Evolutionary conservation across 371 early-diverging fungal species (phyloP).

Genomic region (Batrachochytrium dendrobatidis): DNA sequence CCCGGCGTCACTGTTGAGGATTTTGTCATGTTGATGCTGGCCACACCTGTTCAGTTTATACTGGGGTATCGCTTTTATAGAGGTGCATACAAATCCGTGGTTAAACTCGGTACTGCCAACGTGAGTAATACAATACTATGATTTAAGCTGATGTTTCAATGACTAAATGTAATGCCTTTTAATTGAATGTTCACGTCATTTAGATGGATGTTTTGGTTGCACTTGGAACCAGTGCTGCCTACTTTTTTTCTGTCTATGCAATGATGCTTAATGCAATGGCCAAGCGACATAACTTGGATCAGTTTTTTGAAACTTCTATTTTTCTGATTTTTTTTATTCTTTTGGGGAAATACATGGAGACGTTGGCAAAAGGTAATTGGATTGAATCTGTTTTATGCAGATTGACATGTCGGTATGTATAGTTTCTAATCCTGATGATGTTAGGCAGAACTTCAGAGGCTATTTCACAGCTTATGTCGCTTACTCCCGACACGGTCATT

Average conservation of each 20-base stretch:
- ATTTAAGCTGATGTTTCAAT: too few relatives aligned
- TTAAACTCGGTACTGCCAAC: constrained; percentile 29
- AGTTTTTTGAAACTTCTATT: constrained; percentile 88
- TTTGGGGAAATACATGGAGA: constrained; percentile 84
- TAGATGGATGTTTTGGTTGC: constrained; percentile 94
- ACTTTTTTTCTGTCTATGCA: constrained; percentile 58
- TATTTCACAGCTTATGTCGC: constrained; percentile 72
- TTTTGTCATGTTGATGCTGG: constrained; percentile 51
- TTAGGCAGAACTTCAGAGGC: constrained; percentile 72
- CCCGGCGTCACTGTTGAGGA: constrained; percentile 38
- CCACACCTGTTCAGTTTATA: constrained; percentile 84
- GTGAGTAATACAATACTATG: constrained; percentile 19
- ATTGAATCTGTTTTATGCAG: background rate
- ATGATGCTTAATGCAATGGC: constrained; percentile 37
- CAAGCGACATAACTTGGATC: background rate
- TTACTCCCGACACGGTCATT: constrained; percentile 70
- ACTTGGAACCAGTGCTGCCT: constrained; percentile 79
- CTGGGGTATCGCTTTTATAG: constrained; percentile 74
- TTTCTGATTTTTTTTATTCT: constrained; percentile 87
- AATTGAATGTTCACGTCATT: too few relatives aligned
- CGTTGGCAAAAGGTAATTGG: constrained; percentile 70
- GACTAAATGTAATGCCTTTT: too few relatives aligned
- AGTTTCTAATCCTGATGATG: background rate
- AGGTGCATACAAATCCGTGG: constrained; percentile 59
- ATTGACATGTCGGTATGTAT: constrained; percentile 1